phyloP scores from a whole-genome alignment of 2,329 filamentous ascomycete genomes.

The Tolypocladium nubicola region DNA sequence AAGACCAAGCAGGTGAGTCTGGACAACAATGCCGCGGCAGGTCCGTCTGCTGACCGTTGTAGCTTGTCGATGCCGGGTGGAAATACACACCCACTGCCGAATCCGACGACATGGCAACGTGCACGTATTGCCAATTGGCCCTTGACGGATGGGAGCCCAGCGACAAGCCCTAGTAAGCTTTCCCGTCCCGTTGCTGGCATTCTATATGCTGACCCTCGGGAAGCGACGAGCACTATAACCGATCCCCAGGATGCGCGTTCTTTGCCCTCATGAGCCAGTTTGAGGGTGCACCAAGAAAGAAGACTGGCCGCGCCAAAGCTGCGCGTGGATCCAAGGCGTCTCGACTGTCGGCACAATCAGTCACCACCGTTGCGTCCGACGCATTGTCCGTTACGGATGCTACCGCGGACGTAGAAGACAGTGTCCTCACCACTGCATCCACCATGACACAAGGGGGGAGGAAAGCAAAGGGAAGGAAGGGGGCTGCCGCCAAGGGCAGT shows the following conservation, averaged over 20 bases:
- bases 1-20: conserved; percentile 68
- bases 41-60: conserved; percentile 4
- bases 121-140: conserved; percentile 79
- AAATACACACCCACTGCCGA: conserved; percentile 79
- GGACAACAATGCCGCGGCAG: neutral
- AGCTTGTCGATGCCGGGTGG: conserved; percentile 91
- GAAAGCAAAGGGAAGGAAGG: conserved; percentile 49
- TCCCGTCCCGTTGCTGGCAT: neutral
- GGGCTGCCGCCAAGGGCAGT: conserved; percentile 29
- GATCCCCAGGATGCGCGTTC: conserved; percentile 72
- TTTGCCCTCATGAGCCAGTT: conserved; percentile 58
- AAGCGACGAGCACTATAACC: conserved; percentile 76
- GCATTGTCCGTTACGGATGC: conserved; percentile 35
- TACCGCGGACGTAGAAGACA: conserved; percentile 44
- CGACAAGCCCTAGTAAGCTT: conserved; percentile 72
- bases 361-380: conserved; percentile 39
- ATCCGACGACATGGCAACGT: conserved; percentile 81
- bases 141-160: conserved; percentile 91
- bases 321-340: conserved; percentile 58
- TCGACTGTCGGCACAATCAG: conserved; percentile 50
- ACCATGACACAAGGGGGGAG: conserved; percentile 47
- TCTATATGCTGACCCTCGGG: conserved; percentile 11
- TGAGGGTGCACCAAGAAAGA: conserved; percentile 39
- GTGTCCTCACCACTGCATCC: conserved; percentile 47
- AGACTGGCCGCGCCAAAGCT: conserved; percentile 40